Conservation (phyloP, 1,284 basidiomycete genomes). For the Microbotryum silenes-acaulis region DNA sequence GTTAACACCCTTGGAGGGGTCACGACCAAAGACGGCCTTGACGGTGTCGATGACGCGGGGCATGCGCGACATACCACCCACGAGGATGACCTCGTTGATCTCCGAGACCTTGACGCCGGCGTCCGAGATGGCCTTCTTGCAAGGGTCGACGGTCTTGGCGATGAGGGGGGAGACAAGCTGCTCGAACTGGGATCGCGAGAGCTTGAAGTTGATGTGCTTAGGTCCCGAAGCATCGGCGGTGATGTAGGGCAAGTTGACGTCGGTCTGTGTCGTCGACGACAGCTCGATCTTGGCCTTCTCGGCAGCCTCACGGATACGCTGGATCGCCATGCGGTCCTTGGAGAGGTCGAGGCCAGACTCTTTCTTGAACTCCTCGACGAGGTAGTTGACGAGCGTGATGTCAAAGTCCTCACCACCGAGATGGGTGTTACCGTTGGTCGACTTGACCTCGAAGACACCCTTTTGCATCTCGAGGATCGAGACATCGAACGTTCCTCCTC, state of each 20-base stretch:
- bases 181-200: conserved; percentile 86
- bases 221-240: conserved; percentile 88
- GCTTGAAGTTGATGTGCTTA: conserved; percentile 90
- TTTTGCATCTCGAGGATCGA: conserved; percentile 98
- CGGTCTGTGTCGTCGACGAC: conserved; percentile 85
- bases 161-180: conserved; percentile 72
- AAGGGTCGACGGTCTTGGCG: conserved; percentile 87
- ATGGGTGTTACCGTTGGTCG: conserved; percentile 97
- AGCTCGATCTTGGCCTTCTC: conserved; percentile 99
- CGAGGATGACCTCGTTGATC: conserved; percentile 92
- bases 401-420: conserved; percentile 97
- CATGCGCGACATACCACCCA: conserved; percentile 98
- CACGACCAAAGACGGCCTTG: conserved; percentile 83
- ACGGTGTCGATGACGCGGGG: conserved; percentile 90
- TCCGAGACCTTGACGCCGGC: conserved; percentile 87
- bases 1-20: conserved; percentile 96
- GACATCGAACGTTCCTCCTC: conserved; percentile 94
- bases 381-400: conserved; percentile 76
- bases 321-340: conserved; percentile 92
- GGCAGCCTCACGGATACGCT: conserved; percentile 95
- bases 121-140: conserved; percentile 89
- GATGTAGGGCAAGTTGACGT: conserved; percentile 95
- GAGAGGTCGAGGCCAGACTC: conserved; percentile 73
- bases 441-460: conserved; percentile 98
- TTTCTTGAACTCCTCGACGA: conserved; percentile 91